Percentiles rank a stretch among this genome's conserved stretches.
phyloP scores from a whole-genome alignment of 305 asterid species.

The Ruellia speciosa region DNA sequence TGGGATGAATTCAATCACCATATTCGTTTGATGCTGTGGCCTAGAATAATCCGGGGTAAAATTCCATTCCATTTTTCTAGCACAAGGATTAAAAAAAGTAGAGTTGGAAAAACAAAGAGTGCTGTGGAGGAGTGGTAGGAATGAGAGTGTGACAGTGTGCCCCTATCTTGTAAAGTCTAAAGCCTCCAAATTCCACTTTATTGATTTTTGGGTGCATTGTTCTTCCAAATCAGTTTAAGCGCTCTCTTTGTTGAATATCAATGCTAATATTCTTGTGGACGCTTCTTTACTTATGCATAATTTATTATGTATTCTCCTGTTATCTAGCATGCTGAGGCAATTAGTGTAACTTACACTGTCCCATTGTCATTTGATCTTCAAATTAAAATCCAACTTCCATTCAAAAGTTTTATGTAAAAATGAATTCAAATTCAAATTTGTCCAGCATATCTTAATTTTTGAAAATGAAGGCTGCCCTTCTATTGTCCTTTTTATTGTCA shows the following conservation, averaged over 20 bases:
- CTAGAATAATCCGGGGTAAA: too few species aligned
- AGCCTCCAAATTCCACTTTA: too few species aligned
- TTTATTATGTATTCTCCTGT: neutral
- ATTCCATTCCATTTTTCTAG: too few species aligned
- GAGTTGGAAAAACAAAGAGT: too few species aligned
- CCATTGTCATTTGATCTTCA: neutral
- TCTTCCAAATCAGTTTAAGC: too few species aligned
- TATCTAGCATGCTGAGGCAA: neutral
- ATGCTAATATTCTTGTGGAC: neutral
- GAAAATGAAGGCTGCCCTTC: neutral
- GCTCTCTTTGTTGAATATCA: neutral
- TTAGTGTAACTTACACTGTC: neutral
- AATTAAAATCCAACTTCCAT: neutral
- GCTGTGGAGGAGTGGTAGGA: too few species aligned
- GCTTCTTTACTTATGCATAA: neutral
- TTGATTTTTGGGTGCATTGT: too few species aligned
- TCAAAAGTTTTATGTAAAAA: neutral
- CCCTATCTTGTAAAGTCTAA: too few species aligned
- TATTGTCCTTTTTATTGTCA: conserved; percentile 6
- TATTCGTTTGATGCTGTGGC: too few species aligned
- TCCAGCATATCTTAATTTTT: neutral
- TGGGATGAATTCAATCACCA: too few species aligned
- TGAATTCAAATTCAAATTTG: neutral
- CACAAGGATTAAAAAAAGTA: too few species aligned
- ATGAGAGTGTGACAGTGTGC: too few species aligned